Conservation (phyloP, 805 yeast species). For the Nakazawaea wickerhamii region DNA sequence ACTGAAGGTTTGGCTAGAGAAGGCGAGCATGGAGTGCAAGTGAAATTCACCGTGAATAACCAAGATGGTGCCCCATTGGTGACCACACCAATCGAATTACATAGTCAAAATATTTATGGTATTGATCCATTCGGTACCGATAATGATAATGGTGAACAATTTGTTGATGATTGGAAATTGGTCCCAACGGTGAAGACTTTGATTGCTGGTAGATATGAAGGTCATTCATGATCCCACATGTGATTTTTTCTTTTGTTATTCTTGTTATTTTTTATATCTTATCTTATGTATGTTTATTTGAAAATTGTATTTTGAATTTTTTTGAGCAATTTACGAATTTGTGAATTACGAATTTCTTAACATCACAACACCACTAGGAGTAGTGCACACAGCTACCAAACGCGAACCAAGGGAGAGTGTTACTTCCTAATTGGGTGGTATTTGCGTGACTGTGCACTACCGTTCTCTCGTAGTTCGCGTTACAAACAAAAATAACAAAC, state of each 20-base stretch:
- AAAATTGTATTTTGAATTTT: no score
- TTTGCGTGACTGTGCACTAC: neutral
- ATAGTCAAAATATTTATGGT: slow-evolving; percentile 21
- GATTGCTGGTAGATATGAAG: slow-evolving; percentile 45
- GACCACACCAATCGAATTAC: slow-evolving; percentile 30
- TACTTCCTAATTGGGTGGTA: neutral
- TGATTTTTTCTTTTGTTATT: neutral
- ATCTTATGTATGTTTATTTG: no score
- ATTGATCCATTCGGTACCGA: slow-evolving; percentile 29
- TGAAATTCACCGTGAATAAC: slow-evolving; percentile 50
- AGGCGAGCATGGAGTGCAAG: slow-evolving; percentile 65
- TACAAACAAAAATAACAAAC: no score
- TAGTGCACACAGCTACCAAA: neutral
- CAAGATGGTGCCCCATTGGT: slow-evolving; percentile 41
- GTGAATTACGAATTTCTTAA: no score
- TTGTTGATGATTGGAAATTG: slow-evolving; percentile 25
- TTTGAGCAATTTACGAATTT: no score
- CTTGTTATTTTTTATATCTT: no score
- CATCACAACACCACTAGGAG: no score
- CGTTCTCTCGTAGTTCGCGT: neutral
- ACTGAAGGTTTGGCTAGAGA: slow-evolving; percentile 72
- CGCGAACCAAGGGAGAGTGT: neutral
- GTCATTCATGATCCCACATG: slow-evolving; percentile 22
- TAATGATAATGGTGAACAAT: slow-evolving; percentile 16
- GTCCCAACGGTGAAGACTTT: slow-evolving; percentile 42